Evolutionary conservation across 176 grass and related monocot species (phyloP).

Genomic region (Saccharum officinarum): DNA sequence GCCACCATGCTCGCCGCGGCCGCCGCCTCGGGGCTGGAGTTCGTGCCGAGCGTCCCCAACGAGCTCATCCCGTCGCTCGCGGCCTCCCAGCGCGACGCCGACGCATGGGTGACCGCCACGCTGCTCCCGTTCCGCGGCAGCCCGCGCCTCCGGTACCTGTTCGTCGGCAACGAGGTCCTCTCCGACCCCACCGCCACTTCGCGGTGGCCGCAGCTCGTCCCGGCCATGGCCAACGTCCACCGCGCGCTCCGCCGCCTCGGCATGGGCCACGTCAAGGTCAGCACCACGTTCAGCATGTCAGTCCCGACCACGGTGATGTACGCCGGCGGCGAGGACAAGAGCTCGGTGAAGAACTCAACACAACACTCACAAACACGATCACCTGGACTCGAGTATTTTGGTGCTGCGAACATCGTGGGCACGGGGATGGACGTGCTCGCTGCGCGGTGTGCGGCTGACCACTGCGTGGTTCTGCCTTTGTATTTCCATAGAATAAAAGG

Average conservation of each 20-base stretch:
- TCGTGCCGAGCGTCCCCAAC: slow-evolving; percentile 59
- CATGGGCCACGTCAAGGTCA: slow-evolving; percentile 43
- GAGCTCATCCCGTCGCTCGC: slow-evolving; percentile 48
- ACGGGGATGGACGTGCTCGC: too few relatives aligned
- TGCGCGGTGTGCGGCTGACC: too few relatives aligned
- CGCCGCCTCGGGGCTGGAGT: slow-evolving; percentile 44
- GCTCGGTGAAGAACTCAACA: too few relatives aligned
- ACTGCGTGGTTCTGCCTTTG: too few relatives aligned
- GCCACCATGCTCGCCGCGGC: slow-evolving; percentile 55
- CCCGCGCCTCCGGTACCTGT: slow-evolving; percentile 49
- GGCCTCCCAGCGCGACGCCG: slow-evolving; percentile 42
- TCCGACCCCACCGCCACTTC: slow-evolving; percentile 44
- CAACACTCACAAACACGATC: too few relatives aligned
- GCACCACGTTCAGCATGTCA: slow-evolving; percentile 52
- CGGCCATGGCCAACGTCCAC: slow-evolving; percentile 55
- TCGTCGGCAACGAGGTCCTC: slow-evolving; percentile 77
- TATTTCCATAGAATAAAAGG: too few relatives aligned
- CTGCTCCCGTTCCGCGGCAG: slow-evolving; percentile 48
- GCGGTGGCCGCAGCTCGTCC: slow-evolving; percentile 54
- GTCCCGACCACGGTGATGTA: too few relatives aligned
- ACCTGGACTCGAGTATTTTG: too few relatives aligned
- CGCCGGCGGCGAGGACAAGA: too few relatives aligned
- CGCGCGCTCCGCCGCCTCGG: slow-evolving; percentile 36
- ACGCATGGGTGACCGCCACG: slow-evolving; percentile 52
- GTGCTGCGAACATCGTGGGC: too few relatives aligned